Evolutionary conservation across 495 filamentous ascomycete genomes (phyloP), one percentile per base, ranked within the genome.

Genomic region (Aspergillus incahuasiensis): DNA sequence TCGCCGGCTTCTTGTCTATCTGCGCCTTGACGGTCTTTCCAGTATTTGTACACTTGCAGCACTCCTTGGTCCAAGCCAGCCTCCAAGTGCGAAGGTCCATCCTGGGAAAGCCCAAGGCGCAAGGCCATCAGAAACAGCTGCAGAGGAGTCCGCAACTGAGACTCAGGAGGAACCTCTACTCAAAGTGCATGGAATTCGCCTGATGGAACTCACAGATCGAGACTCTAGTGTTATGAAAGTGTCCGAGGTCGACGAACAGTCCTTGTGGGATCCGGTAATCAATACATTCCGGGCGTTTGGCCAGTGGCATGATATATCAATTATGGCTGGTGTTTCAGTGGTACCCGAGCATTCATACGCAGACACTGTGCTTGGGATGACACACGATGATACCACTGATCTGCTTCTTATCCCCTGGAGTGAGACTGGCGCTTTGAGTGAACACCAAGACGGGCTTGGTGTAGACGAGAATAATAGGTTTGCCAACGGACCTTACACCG

Each of bases 211-310:
- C 20, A 94, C 90, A 0, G 91, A 98, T 57, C 91, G 94, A 78
- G 86, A 87, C 30, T 97, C 94, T 6, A 89, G 91, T 18, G 91
- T 96, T 51, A 98, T 98, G 94, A 87, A 91, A 62, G 89, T 95
- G 6, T 85, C 90, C 0, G 90, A 94, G 56, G 75, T 84, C 39
- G 90, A 92, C 9, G 89, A 91, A 18, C 85, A 87, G 58, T 82
- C 83, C 11, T 73, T 84, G 5, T 82, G 82, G 70, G 94, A 98
- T 61, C 91, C 94, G 5, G 89, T 97, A 0, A 82, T 97, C 24
- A 96, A 96, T 65, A 88, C 89, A 9, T 96, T 97, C 77, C 81
- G 87, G 19, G 89, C 91, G 0, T 91, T 98, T 64, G 89, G 90
- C 21, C 86, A 87, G 59, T 81, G 96, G 48, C 84, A 95, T 61